These are phyloP conservation scores for Rutidosis leptorrhynchoides DNA, from an alignment of 129 eudicot species.

Conservation along the genomic window DNA sequence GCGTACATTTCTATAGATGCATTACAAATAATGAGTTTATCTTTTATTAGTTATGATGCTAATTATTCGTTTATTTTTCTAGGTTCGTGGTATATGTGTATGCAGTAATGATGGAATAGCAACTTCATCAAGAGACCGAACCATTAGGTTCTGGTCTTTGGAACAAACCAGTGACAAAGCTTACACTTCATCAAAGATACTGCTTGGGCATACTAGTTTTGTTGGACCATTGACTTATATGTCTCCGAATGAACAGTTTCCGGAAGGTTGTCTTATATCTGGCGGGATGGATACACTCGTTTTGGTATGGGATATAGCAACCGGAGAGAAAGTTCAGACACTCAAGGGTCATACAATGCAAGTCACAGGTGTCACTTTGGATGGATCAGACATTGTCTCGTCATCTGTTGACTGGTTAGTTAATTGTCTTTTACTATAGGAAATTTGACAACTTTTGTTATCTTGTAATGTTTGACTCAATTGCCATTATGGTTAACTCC, in stretches of 20 bases:
- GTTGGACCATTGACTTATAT: conserved; percentile 92
- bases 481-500: background rate
- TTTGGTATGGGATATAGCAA: conserved; percentile 72
- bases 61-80: conserved; percentile 21
- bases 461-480: background rate
- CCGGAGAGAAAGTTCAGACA: conserved; percentile 68
- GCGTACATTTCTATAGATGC: conserved; percentile 21
- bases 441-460: background rate
- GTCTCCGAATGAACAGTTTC: conserved; percentile 69
- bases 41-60: conserved; percentile 13
- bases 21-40: background rate
- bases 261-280: conserved; percentile 80
- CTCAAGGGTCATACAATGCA: conserved; percentile 79
- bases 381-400: conserved; percentile 74
- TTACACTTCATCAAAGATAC: conserved; percentile 53
- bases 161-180: conserved; percentile 47
- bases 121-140: conserved; percentile 92
- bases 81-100: conserved; percentile 93
- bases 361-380: conserved; percentile 80
- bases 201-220: conserved; percentile 92
- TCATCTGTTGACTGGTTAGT: conserved; percentile 82
- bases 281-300: conserved; percentile 98
- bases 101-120: conserved; percentile 83
- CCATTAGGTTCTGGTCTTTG: conserved; percentile 77
- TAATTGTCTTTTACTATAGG: background rate